These are phyloP conservation scores for Eucalyptus erythrocorys DNA, from an alignment of 345 rosid genomes.

Conservation along the genomic window DNA sequence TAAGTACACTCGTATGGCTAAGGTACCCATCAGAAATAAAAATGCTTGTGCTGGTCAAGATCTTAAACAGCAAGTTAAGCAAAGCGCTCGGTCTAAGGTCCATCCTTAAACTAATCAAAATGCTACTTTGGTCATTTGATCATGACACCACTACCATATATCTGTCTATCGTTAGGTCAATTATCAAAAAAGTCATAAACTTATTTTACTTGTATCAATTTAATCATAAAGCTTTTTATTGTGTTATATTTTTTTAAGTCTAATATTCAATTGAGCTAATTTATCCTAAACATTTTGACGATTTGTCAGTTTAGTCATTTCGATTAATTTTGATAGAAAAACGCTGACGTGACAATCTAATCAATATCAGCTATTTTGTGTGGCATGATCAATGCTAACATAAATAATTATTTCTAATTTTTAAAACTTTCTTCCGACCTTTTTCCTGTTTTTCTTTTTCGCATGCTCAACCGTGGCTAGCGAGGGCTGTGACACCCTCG, in stretches of 20 bases:
- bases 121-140: not conserved
- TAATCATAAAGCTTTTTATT: too few species aligned
- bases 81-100: not conserved
- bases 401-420: rapidly evolving
- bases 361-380: rapidly evolving
- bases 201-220: too few species aligned
- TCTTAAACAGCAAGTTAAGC: not conserved
- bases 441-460: too few species aligned
- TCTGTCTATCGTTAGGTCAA: rapidly evolving
- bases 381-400: rapidly evolving
- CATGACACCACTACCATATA: not conserved
- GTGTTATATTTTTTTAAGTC: too few species aligned
- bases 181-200: not conserved
- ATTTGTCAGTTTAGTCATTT: too few species aligned
- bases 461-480: too few species aligned
- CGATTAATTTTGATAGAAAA: too few species aligned
- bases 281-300: too few species aligned
- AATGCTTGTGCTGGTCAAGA: not conserved
- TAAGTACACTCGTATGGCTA: not conserved
- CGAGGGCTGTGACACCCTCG: rapidly evolving
- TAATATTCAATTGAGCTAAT: too few species aligned
- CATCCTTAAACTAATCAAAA: not conserved
- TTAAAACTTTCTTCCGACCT: too few species aligned
- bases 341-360: rapidly evolving
- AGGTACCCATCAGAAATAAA: not conserved